These are phyloP conservation scores for Hydnomerulius pinastri DNA, from an alignment of 768 basidiomycete species.

Conservation along the genomic window DNA sequence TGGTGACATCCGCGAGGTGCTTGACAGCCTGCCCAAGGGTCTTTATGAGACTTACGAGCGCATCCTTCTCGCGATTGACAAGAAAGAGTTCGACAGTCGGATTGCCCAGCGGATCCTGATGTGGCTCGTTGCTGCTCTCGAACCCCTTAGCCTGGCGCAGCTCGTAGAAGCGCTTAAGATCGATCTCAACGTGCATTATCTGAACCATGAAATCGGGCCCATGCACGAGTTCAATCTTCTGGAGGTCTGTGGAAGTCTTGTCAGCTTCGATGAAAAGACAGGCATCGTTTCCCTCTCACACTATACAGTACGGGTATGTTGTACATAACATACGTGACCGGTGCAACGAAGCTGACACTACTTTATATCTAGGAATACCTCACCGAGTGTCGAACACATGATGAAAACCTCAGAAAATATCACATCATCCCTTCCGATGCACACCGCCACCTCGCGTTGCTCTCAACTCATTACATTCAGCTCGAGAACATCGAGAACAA, in stretches of 20 bases:
- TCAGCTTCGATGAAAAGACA: neutral
- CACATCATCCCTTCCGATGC: too few species aligned
- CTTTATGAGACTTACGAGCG: conserved; percentile 6
- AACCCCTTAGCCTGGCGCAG: neutral
- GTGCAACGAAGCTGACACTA: neutral
- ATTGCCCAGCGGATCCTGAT: neutral
- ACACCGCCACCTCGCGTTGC: too few species aligned
- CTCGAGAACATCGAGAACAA: too few species aligned
- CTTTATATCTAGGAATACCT: neutral
- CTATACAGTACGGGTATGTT: conserved; percentile 2
- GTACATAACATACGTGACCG: neutral
- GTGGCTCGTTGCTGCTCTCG: conserved; percentile 4
- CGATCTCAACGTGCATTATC: neutral
- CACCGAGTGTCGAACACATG: neutral
- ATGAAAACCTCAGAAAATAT: too few species aligned
- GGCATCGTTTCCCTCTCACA: neutral
- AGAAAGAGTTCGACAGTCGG: neutral
- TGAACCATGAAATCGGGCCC: neutral
- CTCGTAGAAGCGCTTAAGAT: conserved; percentile 5
- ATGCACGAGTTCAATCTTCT: neutral
- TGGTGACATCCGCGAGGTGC: neutral
- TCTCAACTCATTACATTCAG: too few species aligned
- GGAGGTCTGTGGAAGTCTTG: neutral
- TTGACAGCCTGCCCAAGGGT: conserved; percentile 1
- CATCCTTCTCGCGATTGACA: neutral